These are phyloP conservation scores for Halenospora varia DNA, from an alignment of 495 filamentous ascomycete species.

Conservation along the genomic window DNA sequence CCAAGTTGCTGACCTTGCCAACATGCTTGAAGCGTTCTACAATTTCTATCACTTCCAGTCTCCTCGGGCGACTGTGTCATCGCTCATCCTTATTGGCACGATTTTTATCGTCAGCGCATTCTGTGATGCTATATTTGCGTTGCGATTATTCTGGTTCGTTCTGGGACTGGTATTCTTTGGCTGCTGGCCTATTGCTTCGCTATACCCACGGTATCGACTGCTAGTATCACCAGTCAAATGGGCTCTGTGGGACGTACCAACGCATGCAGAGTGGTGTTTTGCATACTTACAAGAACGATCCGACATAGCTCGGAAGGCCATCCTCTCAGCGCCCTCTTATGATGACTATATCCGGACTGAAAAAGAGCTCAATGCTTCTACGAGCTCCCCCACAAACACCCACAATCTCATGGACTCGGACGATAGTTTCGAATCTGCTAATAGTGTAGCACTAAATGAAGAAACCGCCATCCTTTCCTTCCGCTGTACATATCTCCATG, in stretches of 20 bases:
- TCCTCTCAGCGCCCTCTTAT: background rate
- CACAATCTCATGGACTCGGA: no score
- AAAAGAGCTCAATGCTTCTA: background rate
- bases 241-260: constrained; percentile 39
- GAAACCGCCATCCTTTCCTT: background rate
- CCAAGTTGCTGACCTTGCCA: constrained; percentile 40
- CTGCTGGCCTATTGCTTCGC: constrained; percentile 37
- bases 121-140: constrained; percentile 30
- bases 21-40: constrained; percentile 34
- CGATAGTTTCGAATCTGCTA: background rate
- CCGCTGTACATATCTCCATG: background rate
- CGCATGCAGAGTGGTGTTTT: constrained; percentile 21
- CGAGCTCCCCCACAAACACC: no score
- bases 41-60: constrained; percentile 43
- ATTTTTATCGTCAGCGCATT: constrained; percentile 30
- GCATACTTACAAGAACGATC: constrained; percentile 13
- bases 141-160: constrained; percentile 36
- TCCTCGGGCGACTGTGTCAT: constrained; percentile 32
- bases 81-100: constrained; percentile 30
- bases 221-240: constrained; percentile 38
- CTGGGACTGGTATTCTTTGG: constrained; percentile 37
- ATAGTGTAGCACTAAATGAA: background rate
- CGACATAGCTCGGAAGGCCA: background rate
- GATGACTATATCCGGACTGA: background rate
- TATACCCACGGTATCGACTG: constrained; percentile 38